Evolutionary conservation across 768 basidiomycete species (phyloP).

Genomic region (Boletus rex-veris): DNA sequence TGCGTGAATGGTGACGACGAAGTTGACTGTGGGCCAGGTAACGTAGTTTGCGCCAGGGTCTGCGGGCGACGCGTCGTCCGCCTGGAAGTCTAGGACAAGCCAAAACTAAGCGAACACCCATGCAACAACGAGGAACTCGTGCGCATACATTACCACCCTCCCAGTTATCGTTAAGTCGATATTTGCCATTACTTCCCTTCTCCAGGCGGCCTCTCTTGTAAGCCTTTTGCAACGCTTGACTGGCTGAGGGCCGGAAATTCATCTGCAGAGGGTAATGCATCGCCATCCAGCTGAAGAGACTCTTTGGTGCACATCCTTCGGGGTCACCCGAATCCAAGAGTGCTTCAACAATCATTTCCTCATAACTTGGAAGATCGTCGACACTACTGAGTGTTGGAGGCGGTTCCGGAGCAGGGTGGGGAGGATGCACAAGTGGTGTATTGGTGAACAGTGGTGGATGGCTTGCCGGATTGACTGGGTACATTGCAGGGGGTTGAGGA

Average conservation of each 20-base stretch:
- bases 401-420: slow-evolving; percentile 31
- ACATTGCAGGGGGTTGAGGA: slow-evolving; percentile 32
- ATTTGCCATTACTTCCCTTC: slow-evolving; percentile 70
- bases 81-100: slow-evolving; percentile 56
- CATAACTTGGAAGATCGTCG: slow-evolving; percentile 79
- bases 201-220: slow-evolving; percentile 77
- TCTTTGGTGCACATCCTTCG: slow-evolving; percentile 81
- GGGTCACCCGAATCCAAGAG: slow-evolving; percentile 61
- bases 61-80: slow-evolving; percentile 81
- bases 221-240: slow-evolving; percentile 86
- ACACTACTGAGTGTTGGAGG: slow-evolving; percentile 20
- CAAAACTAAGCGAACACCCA: slow-evolving; percentile 4
- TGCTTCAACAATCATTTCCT: slow-evolving; percentile 89
- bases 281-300: slow-evolving; percentile 82
- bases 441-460: slow-evolving; percentile 35
- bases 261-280: slow-evolving; percentile 75
- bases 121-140: not conserved
- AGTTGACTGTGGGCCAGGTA: slow-evolving; percentile 29
- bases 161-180: slow-evolving; percentile 73
- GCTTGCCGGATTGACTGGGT: slow-evolving; percentile 27
- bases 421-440: slow-evolving; percentile 33
- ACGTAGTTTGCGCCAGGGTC: slow-evolving; percentile 32
- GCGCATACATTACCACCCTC: slow-evolving; percentile 73
- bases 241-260: slow-evolving; percentile 88
- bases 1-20: slow-evolving; percentile 58